Percentiles rank a stretch among this genome's conserved stretches.
These are phyloP conservation scores for Tetraselmis chui DNA, from an alignment of 139 green algal genomes.

Conservation along the genomic window DNA sequence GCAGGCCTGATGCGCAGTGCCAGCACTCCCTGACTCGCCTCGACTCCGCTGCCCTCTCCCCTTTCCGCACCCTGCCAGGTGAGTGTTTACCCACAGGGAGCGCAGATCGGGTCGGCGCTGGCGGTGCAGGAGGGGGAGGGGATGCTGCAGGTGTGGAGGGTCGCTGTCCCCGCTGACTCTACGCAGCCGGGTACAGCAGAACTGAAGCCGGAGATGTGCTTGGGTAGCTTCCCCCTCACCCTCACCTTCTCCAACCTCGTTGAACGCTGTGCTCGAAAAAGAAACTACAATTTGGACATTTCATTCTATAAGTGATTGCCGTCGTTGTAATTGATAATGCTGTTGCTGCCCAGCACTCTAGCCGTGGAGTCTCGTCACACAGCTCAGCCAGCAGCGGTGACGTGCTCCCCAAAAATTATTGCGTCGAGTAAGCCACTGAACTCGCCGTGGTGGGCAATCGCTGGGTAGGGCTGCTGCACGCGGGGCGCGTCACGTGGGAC, in stretches of 20 bases:
- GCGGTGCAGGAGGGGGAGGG: background rate
- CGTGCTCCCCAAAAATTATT: no score
- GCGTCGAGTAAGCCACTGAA: no score
- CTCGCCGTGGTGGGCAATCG: background rate
- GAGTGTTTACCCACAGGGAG: background rate
- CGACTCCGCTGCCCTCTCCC: background rate
- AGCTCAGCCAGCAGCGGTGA: no score
- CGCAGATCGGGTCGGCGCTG: background rate
- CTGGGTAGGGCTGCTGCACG: background rate
- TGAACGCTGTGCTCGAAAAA: no score
- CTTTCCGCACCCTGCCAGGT: background rate
- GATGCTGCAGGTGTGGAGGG: background rate
- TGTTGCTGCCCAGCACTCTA: background rate
- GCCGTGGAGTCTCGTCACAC: no score
- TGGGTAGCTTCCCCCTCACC: background rate
- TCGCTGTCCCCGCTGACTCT: background rate
- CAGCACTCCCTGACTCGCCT: background rate
- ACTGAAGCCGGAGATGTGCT: background rate
- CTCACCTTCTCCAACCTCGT: no score
- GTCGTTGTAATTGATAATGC: no score
- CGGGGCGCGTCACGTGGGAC: background rate
- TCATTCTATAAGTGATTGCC: no score
- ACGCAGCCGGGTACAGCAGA: no score
- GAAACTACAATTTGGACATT: no score
- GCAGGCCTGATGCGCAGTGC: background rate